Conservation (phyloP, 768 basidiomycete genomes). For the Dentipellis fragilis region DNA sequence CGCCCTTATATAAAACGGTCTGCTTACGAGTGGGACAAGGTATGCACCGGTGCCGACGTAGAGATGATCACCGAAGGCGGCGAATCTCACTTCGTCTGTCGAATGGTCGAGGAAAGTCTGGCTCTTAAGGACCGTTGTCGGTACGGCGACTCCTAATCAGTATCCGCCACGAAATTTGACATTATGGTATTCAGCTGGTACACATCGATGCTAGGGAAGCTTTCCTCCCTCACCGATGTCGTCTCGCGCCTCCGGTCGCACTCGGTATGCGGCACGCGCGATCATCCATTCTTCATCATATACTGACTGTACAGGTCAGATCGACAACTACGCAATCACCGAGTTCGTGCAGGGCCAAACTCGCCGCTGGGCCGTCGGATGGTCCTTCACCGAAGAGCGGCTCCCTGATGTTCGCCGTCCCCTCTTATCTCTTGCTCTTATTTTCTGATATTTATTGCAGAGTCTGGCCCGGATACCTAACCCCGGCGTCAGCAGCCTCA, state of each 20-base stretch:
- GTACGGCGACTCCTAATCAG: slow-evolving; percentile 24
- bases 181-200: slow-evolving; percentile 56
- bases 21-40: slow-evolving; percentile 28
- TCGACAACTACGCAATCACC: slow-evolving; percentile 78
- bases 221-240: slow-evolving; percentile 59
- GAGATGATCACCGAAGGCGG: slow-evolving; percentile 92
- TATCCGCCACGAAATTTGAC: neutral
- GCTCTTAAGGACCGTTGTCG: slow-evolving; percentile 39
- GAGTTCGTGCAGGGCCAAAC: slow-evolving; percentile 85
- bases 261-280: slow-evolving; percentile 24
- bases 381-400: slow-evolving; percentile 60
- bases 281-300: neutral
- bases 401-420: slow-evolving; percentile 71
- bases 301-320: slow-evolving; percentile 29
- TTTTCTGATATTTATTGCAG: slow-evolving; percentile 28
- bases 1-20: neutral
- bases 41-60: slow-evolving; percentile 75
- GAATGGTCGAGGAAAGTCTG: slow-evolving; percentile 72
- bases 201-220: slow-evolving; percentile 86
- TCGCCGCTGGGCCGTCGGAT: slow-evolving; percentile 84
- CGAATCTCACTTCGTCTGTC: slow-evolving; percentile 65
- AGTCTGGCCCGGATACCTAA: slow-evolving; percentile 27
- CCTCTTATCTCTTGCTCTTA: neutral
- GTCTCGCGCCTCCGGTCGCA: slow-evolving; percentile 41
- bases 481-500: slow-evolving; percentile 35